These are phyloP conservation scores for Lachnellula suecica DNA, from an alignment of 2,329 filamentous ascomycete genomes.

Conservation along the genomic window DNA sequence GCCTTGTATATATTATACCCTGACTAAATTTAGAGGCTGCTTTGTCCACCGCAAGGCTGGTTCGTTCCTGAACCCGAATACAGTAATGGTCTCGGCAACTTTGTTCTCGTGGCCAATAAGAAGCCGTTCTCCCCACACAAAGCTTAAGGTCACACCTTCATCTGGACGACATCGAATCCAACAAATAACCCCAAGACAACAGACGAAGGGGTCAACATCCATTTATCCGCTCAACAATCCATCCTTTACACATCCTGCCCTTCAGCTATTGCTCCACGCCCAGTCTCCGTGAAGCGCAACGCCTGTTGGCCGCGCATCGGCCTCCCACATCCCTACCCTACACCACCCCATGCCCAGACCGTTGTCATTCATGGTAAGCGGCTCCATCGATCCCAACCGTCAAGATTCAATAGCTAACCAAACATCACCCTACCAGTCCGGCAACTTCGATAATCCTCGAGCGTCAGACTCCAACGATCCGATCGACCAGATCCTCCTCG, in stretches of 20 bases:
- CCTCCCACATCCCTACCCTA: constrained; percentile 5
- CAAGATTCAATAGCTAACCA: neutral
- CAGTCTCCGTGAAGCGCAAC: neutral
- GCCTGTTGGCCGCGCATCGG: neutral
- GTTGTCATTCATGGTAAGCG: constrained; percentile 27
- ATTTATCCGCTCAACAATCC: neutral
- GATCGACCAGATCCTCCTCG: constrained; percentile 35
- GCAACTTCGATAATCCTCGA: constrained; percentile 28
- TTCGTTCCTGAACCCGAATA: too few relatives aligned
- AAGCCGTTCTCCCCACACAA: constrained; percentile 15
- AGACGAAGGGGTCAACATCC: neutral
- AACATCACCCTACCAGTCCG: constrained; percentile 22
- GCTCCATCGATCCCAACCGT: neutral
- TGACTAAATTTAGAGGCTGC: too few relatives aligned
- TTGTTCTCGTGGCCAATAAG: constrained; percentile 2
- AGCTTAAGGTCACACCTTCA: constrained; percentile 4
- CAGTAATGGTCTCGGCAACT: too few relatives aligned
- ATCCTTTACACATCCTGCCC: neutral
- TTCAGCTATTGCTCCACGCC: neutral
- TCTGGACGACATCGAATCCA: neutral
- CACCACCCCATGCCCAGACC: constrained; percentile 24
- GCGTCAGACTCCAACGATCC: constrained; percentile 26
- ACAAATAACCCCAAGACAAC: neutral
- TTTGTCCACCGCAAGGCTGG: too few relatives aligned
- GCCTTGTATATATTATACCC: too few relatives aligned